These are phyloP conservation scores for Biancaea sappan DNA, from an alignment of 306 rosid species.

Conservation along the genomic window DNA sequence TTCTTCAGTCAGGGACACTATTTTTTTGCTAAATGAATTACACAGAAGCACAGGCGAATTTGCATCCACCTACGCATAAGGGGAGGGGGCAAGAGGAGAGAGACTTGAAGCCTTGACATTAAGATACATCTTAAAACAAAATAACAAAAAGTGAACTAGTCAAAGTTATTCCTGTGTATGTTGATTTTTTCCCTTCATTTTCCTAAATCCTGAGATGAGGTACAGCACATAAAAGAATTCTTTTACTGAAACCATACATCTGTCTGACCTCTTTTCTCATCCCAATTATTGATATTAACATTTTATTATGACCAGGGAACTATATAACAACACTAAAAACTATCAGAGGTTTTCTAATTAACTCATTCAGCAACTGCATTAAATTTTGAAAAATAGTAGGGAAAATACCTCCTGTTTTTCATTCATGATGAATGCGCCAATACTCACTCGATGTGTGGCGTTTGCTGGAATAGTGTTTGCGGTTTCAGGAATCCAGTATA, in stretches of 20 bases:
- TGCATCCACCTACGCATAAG: not conserved
- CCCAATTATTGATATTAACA: not conserved
- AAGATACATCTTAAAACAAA: slow-evolving; percentile 4
- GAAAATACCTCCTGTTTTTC: slow-evolving; percentile 60
- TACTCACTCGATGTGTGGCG: slow-evolving; percentile 72
- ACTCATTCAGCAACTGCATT: not conserved
- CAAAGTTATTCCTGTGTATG: slow-evolving; percentile 3
- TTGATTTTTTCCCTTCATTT: slow-evolving; percentile 8
- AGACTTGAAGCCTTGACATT: not conserved
- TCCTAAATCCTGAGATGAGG: not conserved
- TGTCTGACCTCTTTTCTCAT: not conserved
- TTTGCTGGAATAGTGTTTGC: slow-evolving; percentile 61
- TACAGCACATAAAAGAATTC: not conserved
- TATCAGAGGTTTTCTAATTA: slow-evolving; percentile 13
- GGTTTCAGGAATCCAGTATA: slow-evolving; percentile 67
- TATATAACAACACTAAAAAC: not conserved
- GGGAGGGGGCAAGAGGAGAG: not conserved
- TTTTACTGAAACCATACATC: not conserved
- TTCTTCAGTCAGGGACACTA: not conserved
- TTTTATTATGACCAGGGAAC: slow-evolving; percentile 14
- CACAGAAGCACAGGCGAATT: not conserved
- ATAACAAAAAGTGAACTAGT: not conserved
- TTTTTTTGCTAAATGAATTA: not conserved
- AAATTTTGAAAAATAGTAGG: not conserved
- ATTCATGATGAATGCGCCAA: slow-evolving; percentile 74